These are phyloP conservation scores for Ascochyta fabae DNA, from an alignment of 2,329 filamentous ascomycete genomes.

Conservation along the genomic window DNA sequence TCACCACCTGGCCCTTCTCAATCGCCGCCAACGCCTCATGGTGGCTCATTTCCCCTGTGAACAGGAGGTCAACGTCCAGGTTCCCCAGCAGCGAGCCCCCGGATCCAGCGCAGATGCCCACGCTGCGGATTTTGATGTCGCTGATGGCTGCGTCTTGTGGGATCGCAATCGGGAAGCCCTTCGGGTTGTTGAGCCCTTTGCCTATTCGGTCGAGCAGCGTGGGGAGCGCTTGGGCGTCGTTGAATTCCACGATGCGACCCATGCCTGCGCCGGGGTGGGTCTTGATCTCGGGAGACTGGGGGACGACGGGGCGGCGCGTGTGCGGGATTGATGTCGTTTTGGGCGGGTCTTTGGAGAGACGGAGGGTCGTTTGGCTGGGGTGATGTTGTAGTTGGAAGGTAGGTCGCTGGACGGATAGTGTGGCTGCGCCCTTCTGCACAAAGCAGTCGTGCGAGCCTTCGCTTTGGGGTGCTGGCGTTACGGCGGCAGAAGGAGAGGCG, in stretches of 20 bases:
- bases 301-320: conserved; percentile 61
- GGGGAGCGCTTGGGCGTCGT: conserved; percentile 59
- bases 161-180: conserved; percentile 68
- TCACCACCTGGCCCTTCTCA: conserved; percentile 80
- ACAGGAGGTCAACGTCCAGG: conserved; percentile 75
- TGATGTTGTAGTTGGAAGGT: conserved; percentile 56
- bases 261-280: conserved; percentile 61
- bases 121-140: conserved; percentile 66
- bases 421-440: conserved; percentile 13
- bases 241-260: conserved; percentile 66
- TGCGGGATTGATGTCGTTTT: conserved; percentile 47
- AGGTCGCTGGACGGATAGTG: conserved; percentile 43
- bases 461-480: conserved; percentile 46
- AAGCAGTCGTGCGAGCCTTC: conserved; percentile 46
- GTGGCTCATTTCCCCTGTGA: conserved; percentile 93
- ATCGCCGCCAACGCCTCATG: conserved; percentile 88
- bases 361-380: conserved; percentile 52
- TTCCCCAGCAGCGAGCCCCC: conserved; percentile 78
- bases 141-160: conserved; percentile 64
- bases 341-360: conserved; percentile 39
- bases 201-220: conserved; percentile 68
- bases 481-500: conserved; percentile 64
- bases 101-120: conserved; percentile 90
- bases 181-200: conserved; percentile 69
- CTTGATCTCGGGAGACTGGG: conserved; percentile 50